Evolutionary conservation across 495 filamentous ascomycete genomes (phyloP), one percentile per base, ranked within the genome.

Genomic region (Lichina pygmaea): DNA sequence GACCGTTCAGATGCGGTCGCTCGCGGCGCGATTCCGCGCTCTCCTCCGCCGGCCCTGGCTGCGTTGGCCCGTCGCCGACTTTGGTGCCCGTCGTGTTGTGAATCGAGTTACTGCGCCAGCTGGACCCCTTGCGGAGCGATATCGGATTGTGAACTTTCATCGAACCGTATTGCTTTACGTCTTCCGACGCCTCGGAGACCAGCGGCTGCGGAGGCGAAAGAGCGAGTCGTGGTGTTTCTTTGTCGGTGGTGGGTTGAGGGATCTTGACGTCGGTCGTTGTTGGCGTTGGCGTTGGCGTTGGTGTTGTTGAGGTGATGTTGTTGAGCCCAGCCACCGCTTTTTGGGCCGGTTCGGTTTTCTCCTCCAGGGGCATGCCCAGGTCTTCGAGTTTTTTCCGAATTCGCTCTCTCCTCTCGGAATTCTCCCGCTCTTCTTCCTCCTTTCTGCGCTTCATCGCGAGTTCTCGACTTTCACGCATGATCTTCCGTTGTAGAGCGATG

Each of bases 391-490:
- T 93, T 51, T 80, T 66, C 33, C 75, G 70, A 51, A 95, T 81
- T 40, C 89, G 70, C 56, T 92, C 86, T 50, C 74, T 71, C 49
- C 70, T 75, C 15, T 68, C 89, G 10, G 77, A 75, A 55, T 89
- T 81, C 53, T 86, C 79, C 45, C 64, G 67, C 34, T 76, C 78
- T 52, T 93, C 86, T 53, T 89, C 69, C 47, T 94, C 85, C 46
- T 75, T 56, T 49, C 75, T 69, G 41, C 86, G 75, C 57, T 81
- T 78, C 51, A 76, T 75, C 9, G 81, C 85, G 46, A 75, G 61
- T 52, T 89, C 70, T 17, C 78, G 67, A 45, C 75, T 75, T 53
- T 86, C 78, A 45, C 72, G 76, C 89, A 95, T 95, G 12, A 93
- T 63, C 40, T 72, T 73, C 57, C 84, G 75, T 56, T 95, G 89